Evolutionary conservation across 2,329 filamentous ascomycete genomes (phyloP), one percentile per base, ranked within the genome.

Genomic region (Fusarium cyanostomum): DNA sequence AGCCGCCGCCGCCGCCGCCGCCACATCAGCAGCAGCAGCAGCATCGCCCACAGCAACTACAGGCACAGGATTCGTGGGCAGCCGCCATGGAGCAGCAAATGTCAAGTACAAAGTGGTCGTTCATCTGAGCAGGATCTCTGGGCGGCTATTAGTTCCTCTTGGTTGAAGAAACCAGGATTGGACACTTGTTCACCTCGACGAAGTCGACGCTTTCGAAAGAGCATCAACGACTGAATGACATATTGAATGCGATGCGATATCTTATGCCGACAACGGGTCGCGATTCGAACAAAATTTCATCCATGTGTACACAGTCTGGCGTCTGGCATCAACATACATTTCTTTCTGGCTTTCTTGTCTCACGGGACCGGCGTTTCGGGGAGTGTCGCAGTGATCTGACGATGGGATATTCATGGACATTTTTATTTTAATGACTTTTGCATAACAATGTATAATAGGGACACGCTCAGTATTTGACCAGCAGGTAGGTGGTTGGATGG

Each of bases 31-130:
- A 64, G 8, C 45, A 51, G 1, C 54, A 57, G 12, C 56, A 59
- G n/a, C 63, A 66, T 21, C 64, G 61, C 30, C 52, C 57, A 21
- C 64, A 64, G 12, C 60, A 67, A 30, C 58, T 62, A 30, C 55
- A 60, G 45, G 56, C 75, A 6, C 73, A 75, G 37, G 74, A 77
- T 34, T 72, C 76, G 8, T 79, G 76, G 76, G 75, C 75, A 6
- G 69, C 75, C 8, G 75, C 74, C n/a, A 71, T 77, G 59, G 68
- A 55, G 27, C 62, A 70, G 45, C 62, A 66, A 21, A 68, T 74
- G 66, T 62, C 58, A 33, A 60, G 68, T 33, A 56, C 55, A 24
- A 73, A 70, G 53, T 77, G 74, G 70, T 70, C 73, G 33, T 77
- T 74, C 53, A 71, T 77, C 43, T 78, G 67, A 71, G 54, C 58